Evolutionary conservation across 2,329 filamentous ascomycete genomes (phyloP), one percentile per base, ranked within the genome.

Genomic region (Daldinia sp.): DNA sequence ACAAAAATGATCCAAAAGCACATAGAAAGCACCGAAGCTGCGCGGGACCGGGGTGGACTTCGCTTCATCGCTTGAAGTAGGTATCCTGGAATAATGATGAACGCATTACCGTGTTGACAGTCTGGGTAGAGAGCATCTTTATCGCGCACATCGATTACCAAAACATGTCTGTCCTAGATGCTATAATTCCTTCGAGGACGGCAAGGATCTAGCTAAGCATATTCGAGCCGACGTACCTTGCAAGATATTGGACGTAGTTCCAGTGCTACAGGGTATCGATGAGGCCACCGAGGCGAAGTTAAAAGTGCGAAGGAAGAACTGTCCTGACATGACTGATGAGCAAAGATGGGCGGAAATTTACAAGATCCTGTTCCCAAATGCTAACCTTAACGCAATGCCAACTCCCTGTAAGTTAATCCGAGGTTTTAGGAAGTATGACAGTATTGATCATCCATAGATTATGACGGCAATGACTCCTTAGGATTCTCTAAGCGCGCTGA

Each of bases 321-420:
- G 72, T 15, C 70, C 72, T 2, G 69, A 68, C 28, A 68, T 72
- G 60, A 73, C 74, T 1, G 76, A 78, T 28, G 74, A 73, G 55
- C 74, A 78, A 54, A 72, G 74, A 55, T 78, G 77, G 77, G 73
- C 58, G 35, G 76, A 78, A 1, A 78, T 77, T 4, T 78, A 78
- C 67, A 48, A 77, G 55, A 75, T 78, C 26, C 67, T 78, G 3
- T 78, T 78, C 37, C 77, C 77, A 7, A 65, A 69, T 13, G 73
- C 74, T 3, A 76, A 77, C 42, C 68, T 54, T 2, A 72, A 75
- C 12, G 72, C 74, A 2, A 60, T 77, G 51, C 77, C 76, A 30
- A 77, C 74, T 60, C 74, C 77, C 65, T 77, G 77, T 78, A 72
- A 66, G 75, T 62, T 23, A 18, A n/a, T 33, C 41, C 6, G 26